Evolutionary conservation across 129 eudicot genomes (phyloP).

Genomic region (Heracleum sosnowskyi): DNA sequence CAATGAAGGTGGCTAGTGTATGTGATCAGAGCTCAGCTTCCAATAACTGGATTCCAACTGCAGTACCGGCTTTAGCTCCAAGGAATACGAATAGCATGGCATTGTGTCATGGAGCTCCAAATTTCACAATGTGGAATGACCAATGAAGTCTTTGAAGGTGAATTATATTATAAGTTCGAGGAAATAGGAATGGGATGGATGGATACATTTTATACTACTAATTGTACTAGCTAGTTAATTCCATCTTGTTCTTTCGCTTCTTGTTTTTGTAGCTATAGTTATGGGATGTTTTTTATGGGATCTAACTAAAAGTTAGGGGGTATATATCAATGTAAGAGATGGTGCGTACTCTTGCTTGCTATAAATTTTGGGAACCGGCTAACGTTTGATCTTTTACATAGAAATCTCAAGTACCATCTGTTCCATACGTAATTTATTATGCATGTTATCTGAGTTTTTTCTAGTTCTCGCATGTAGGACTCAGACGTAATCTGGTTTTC

Average conservation of each 20-base stretch:
- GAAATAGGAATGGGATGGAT: not conserved
- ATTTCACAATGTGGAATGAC: constrained; percentile 68
- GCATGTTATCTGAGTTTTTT: too few relatives aligned
- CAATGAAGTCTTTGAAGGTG: constrained; percentile 2
- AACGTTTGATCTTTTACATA: not conserved
- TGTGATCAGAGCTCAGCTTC: constrained; percentile 41
- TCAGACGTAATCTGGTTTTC: too few relatives aligned
- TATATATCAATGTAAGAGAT: not conserved
- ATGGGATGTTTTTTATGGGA: not conserved
- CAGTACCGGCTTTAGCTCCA: constrained; percentile 40
- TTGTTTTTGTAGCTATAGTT: not conserved
- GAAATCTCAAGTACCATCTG: not conserved
- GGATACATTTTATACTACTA: constrained; percentile 1
- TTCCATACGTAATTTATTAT: too few relatives aligned
- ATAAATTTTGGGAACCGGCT: constrained; percentile 1
- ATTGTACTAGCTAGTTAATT: not conserved
- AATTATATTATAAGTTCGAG: not conserved
- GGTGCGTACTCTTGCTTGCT: not conserved
- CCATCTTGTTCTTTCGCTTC: not conserved
- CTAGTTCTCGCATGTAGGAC: too few relatives aligned
- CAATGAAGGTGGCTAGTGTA: constrained; percentile 9
- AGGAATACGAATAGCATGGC: constrained; percentile 31
- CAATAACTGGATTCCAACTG: constrained; percentile 66
- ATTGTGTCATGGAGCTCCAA: constrained; percentile 34
- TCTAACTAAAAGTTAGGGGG: not conserved